Evolutionary conservation across 768 basidiomycete species (phyloP), one percentile per base, ranked within the genome.

Genomic region (Phaffia australis): DNA sequence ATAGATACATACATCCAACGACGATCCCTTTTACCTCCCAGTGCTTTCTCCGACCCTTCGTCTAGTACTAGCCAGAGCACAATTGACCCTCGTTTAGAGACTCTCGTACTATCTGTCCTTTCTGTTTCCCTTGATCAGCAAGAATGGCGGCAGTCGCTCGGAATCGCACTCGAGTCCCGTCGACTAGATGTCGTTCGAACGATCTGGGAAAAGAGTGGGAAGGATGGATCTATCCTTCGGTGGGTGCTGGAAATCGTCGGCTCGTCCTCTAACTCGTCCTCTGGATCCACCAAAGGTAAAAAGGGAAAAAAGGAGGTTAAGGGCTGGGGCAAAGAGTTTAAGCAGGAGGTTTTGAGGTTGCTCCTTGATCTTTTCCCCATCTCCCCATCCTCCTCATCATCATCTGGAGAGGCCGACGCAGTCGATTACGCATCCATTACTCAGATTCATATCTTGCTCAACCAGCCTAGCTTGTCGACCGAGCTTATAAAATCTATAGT

Each of bases 141-240:
- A 42, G 66, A 62, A 35, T 51, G 56, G 61, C 46, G n/a, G 50
- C 70, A 93, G 89, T 93, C 91, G 11, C 86, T 97, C 70, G 93
- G 95, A 27, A 88, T 99, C 72, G 94, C 94, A 5, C 82, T 99
- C 15, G 93, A 98, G 73, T 86, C 93, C 30, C 86, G 81, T 69
- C 85, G 93, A 54, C 78, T 97, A 25, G 94, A 98, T 73, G 79
- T 98, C 23, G 84, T 99, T 71, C 81, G 86, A 66, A 79, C 81
- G 51, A 83, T 97, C 58, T 93, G 87, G 75, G 74, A 83, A 50
- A 78, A 82, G 68, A 87, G 86, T 5, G 57, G 32, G 35, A 79
- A 81, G 52, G 94, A 98, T 71, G 83, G 84, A 16, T 81, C 82
- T 9, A 80, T 97, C 6, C 81, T 99, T 8, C 83, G 87, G 29